Percentiles rank a stretch among this genome's conserved stretches.
Conservation (phyloP, 2,329 filamentous ascomycete species). For the Colletotrichum tamarilloi region DNA sequence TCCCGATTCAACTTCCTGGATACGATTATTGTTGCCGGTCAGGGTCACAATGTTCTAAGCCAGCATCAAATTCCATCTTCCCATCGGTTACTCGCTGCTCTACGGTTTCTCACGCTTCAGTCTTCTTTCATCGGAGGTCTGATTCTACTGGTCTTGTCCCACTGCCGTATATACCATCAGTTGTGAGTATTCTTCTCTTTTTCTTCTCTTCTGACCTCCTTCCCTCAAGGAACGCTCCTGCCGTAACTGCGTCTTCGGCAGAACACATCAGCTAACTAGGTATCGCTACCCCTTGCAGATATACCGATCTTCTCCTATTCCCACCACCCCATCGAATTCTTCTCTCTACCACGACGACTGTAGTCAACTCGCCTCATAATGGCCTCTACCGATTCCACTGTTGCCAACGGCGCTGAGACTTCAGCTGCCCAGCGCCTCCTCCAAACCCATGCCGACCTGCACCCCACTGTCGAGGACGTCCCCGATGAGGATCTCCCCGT, state of each 20-base stretch:
- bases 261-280: slow-evolving; percentile 2
- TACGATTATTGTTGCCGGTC: slow-evolving; percentile 38
- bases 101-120: slow-evolving; percentile 34
- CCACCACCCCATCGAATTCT: slow-evolving; percentile 13
- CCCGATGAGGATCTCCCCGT: slow-evolving; percentile 80
- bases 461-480: slow-evolving; percentile 82
- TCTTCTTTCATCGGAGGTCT: slow-evolving; percentile 33
- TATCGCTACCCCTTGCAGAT: slow-evolving; percentile 19
- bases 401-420: slow-evolving; percentile 52
- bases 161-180: slow-evolving; percentile 27
- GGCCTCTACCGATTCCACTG: slow-evolving; percentile 53
- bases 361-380: slow-evolving; percentile 46
- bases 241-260: background rate
- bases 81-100: slow-evolving; percentile 33
- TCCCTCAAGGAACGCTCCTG: background rate
- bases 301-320: slow-evolving; percentile 22
- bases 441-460: slow-evolving; percentile 69
- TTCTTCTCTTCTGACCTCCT: background rate
- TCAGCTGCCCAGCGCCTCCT: slow-evolving; percentile 72
- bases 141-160: slow-evolving; percentile 36
- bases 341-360: slow-evolving; percentile 11
- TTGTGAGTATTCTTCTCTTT: slow-evolving; percentile 5
- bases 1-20: slow-evolving; percentile 51
- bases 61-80: slow-evolving; percentile 27
- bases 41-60: slow-evolving; percentile 52